Conservation (phyloP, 2,329 filamentous ascomycete species). For the Aureobasidium mangrovei region DNA sequence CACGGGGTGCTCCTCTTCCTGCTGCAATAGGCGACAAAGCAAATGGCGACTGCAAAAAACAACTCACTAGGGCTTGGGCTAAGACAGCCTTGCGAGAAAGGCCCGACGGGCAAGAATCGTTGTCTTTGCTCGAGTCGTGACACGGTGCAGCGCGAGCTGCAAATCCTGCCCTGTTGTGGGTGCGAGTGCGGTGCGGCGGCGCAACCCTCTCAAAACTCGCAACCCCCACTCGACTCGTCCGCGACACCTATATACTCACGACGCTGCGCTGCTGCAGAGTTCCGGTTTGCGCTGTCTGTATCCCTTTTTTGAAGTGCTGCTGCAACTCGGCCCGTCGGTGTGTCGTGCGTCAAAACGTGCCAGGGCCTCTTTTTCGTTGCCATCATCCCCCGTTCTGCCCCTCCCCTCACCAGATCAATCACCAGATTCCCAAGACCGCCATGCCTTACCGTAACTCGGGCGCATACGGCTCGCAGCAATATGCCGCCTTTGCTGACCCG, state of each 20-base stretch:
- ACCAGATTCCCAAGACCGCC: slow-evolving; percentile 1
- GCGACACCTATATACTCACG: neutral
- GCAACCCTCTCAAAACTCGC: slow-evolving; percentile 8
- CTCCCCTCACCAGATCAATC: slow-evolving; percentile 11
- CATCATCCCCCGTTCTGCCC: slow-evolving; percentile 6
- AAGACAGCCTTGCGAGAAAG: slow-evolving; percentile 12
- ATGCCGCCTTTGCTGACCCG: slow-evolving; percentile 10
- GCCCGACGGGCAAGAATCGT: slow-evolving; percentile 1
- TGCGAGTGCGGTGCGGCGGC: slow-evolving; percentile 9
- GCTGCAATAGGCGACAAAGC: neutral
- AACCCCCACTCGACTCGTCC: neutral
- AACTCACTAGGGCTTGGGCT: slow-evolving; percentile 5
- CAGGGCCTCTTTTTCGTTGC: neutral
- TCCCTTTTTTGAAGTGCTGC: neutral
- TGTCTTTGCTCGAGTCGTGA: slow-evolving; percentile 5
- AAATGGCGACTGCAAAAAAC: slow-evolving; percentile 5
- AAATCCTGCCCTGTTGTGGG: slow-evolving; percentile 11
- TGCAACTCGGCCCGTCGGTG: neutral
- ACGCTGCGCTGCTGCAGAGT: slow-evolving; percentile 1
- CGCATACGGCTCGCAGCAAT: slow-evolving; percentile 11
- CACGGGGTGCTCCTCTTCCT: neutral
- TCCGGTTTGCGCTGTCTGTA: neutral
- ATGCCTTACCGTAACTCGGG: slow-evolving; percentile 11
- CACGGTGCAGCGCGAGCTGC: slow-evolving; percentile 2
- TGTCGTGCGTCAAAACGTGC: slow-evolving; percentile 1